Evolutionary conservation across 495 filamentous ascomycete species (phyloP).

Genomic region (Hapsidospora chrysogenum): DNA sequence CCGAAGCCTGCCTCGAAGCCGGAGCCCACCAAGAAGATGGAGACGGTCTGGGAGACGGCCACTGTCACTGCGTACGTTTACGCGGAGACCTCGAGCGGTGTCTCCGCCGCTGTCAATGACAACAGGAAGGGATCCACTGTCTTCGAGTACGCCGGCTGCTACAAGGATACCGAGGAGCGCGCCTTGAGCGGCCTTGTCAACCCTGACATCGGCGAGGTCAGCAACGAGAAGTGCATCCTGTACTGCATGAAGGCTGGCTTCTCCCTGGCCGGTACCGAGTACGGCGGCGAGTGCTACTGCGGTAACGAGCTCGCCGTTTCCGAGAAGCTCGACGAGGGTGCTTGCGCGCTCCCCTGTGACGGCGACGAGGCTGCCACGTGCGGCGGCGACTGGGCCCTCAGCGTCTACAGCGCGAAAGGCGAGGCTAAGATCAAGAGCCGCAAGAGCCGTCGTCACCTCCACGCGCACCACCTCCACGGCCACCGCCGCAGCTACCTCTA

Average conservation of each 20-base stretch:
- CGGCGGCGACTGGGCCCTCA: conserved; percentile 26
- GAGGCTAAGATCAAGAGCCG: not conserved
- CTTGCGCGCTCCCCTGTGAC: conserved; percentile 27
- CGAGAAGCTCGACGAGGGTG: conserved; percentile 20
- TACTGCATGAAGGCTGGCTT: conserved; percentile 36
- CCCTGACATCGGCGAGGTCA: conserved; percentile 28
- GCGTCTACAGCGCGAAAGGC: conserved; percentile 20
- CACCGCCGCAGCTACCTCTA: conserved; percentile 2
- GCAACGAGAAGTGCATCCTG: conserved; percentile 39
- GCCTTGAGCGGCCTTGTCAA: conserved; percentile 26
- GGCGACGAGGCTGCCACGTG: conserved; percentile 25
- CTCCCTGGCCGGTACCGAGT: conserved; percentile 45
- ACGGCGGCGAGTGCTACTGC: conserved; percentile 49
- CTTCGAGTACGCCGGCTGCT: conserved; percentile 19
- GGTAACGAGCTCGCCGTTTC: conserved; percentile 27
- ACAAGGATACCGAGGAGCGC: conserved; percentile 10
- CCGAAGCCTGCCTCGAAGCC: conserved; percentile 4
- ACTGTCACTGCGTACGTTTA: conserved; percentile 14
- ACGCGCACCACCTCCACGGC: conserved; percentile 9
- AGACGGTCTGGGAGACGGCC: conserved; percentile 24
- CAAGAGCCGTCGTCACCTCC: conserved; percentile 7
- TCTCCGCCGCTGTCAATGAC: conserved; percentile 2
- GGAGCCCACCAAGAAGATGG: too few relatives aligned
- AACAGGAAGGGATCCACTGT: conserved; percentile 6
- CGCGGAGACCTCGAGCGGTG: not conserved